Conservation (phyloP, 2,329 filamentous ascomycete genomes). For the Harringtonia lauricola region DNA sequence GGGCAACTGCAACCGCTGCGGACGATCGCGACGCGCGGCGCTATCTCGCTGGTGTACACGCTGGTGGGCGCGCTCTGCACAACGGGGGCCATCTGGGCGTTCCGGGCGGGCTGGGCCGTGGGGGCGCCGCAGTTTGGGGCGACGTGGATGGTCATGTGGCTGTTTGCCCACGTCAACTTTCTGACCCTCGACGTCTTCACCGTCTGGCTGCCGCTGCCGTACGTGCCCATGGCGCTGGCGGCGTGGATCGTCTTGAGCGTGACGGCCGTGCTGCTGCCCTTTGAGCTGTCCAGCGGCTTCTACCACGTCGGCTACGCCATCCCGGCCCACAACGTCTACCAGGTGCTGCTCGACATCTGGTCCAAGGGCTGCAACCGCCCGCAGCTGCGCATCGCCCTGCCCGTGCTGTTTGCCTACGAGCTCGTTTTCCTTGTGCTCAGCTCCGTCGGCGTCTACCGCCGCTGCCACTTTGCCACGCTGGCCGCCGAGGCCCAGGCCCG, state of each 20-base stretch:
- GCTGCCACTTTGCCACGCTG: constrained; percentile 20
- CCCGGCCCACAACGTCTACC: constrained; percentile 28
- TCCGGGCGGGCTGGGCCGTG: constrained; percentile 28
- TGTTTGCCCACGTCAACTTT: constrained; percentile 18
- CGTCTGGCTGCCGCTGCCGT: constrained; percentile 24
- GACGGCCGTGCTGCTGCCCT: constrained; percentile 27
- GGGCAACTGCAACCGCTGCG: constrained; percentile 16
- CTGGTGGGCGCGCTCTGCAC: constrained; percentile 26
- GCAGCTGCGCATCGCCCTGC: constrained; percentile 25
- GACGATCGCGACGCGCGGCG: constrained; percentile 20
- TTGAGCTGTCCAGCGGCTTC: constrained; percentile 29
- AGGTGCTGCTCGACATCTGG: constrained; percentile 31
- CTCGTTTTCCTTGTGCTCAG: constrained; percentile 13
- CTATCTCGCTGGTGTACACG: constrained; percentile 20
- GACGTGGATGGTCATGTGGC: constrained; percentile 23
- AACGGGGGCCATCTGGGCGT: constrained; percentile 32
- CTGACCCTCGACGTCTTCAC: constrained; percentile 31
- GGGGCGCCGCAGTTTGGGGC: constrained; percentile 17
- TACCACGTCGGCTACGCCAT: constrained; percentile 27
- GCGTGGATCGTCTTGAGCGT: constrained; percentile 33
- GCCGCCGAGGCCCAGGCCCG: constrained; percentile 14
- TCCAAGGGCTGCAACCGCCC: constrained; percentile 26
- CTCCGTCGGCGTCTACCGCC: constrained; percentile 17
- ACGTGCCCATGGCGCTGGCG: constrained; percentile 23
- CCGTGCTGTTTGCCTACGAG: constrained; percentile 30